Evolutionary conservation across 75 land plant genomes (phyloP), one percentile per base, ranked within the genome.

Genomic region (Sequoia sempervirens): DNA sequence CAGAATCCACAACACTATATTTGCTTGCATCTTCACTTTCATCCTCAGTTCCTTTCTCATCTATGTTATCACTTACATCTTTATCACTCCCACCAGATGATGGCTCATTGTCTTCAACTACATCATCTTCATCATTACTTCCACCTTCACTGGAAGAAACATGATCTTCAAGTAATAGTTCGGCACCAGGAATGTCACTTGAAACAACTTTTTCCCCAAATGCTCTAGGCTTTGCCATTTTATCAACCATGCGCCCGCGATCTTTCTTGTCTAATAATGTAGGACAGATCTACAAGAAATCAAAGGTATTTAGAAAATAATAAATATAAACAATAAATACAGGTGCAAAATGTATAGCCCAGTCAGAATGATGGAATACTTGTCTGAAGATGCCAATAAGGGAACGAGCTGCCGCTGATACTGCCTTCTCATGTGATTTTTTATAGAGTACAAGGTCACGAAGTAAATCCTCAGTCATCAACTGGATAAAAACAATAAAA

Each of bases 391-490:
- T 88, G 28, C 85, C 80, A 18, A 97, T 87, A 40, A 97, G 90
- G 37, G 99, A 96, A n/a, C 95, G 95, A 41, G 99, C 96, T 15
- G 98, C 98, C 45, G 89, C 81, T 82, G 99, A 91, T 50, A 96
- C 91, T 56, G 95, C 94, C 80, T 97, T 97, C 85, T 97, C 98
- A 85, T 93, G 94, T 50, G 95, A 92, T 84, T 96, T 97, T 84
- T 93, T 97, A 85, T 97, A 97, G 12, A 96, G 86, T 14, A 91
- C 95, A 84, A 97, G 94, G 75, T 97, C 99, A 88, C 92, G 94
- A 34, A 97, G 87, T 84, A 97, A 86, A 52, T 97, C 99, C 86
- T 92, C 92, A 8, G 91, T 92, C 99, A 97, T 96, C 80, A 97
- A 86, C 99, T 96, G 86, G 75, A 34, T 11, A 53, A 20, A 30